Evolutionary conservation across 148 eudicot species (phyloP).

Genomic region (Cornus florida): DNA sequence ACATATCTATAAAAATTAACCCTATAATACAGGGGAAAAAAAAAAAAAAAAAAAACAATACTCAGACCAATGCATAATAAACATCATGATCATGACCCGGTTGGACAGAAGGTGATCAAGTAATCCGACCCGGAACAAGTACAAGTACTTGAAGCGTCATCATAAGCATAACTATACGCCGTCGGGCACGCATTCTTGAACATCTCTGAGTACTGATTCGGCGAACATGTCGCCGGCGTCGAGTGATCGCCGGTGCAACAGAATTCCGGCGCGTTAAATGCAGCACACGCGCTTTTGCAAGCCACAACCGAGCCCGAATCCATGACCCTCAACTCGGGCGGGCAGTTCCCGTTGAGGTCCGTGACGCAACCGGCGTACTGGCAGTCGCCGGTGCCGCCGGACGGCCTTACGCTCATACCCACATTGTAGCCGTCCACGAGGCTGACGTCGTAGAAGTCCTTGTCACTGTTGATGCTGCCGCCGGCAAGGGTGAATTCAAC

Average conservation of each 20-base stretch:
- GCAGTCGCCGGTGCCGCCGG: slow-evolving; percentile 47
- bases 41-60: no score
- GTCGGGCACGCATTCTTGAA: slow-evolving; percentile 80
- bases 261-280: slow-evolving; percentile 54
- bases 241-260: slow-evolving; percentile 73
- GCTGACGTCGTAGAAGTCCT: slow-evolving; percentile 88
- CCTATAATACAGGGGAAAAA: no score
- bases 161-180: slow-evolving; percentile 87
- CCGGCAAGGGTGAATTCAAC: slow-evolving; percentile 68
- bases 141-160: slow-evolving; percentile 75
- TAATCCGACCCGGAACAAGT: slow-evolving; percentile 78
- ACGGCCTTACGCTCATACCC: slow-evolving; percentile 51
- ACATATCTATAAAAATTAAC: no score
- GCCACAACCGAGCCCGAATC: slow-evolving; percentile 54
- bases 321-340: slow-evolving; percentile 48
- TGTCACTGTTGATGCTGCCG: slow-evolving; percentile 29
- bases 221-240: slow-evolving; percentile 55
- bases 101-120: slow-evolving; percentile 77
- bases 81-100: background rate
- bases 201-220: slow-evolving; percentile 57
- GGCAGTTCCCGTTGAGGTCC: slow-evolving; percentile 61
- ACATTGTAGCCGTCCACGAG: slow-evolving; percentile 89
- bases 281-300: slow-evolving; percentile 70
- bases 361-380: slow-evolving; percentile 66
- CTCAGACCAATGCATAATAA: no score